A percentile compares a stretch with the other conserved stretches of the same genome.
Conservation (phyloP, 768 basidiomycete species). For the Glaciozyma martinii region DNA sequence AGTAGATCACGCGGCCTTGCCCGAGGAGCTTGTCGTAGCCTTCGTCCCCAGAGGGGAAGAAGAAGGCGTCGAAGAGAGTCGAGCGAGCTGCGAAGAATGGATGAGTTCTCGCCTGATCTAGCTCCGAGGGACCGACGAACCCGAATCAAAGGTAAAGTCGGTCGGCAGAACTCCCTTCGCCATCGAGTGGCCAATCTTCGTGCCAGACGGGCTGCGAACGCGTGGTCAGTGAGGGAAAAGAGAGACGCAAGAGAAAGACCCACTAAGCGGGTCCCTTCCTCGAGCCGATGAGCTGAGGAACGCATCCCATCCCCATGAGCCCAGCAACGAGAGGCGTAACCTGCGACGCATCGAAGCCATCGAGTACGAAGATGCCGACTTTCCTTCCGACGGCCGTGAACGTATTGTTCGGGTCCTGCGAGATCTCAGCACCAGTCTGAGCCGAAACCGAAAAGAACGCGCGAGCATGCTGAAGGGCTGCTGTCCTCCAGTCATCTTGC, state of each 20-base stretch:
- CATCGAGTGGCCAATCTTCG: constrained; percentile 24
- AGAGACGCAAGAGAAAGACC: constrained; percentile 28
- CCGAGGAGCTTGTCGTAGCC: constrained; percentile 53
- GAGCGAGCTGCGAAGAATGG: constrained; percentile 49
- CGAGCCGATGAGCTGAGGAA: constrained; percentile 59
- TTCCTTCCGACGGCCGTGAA: constrained; percentile 46
- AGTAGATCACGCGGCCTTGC: constrained; percentile 68
- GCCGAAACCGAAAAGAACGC: neutral
- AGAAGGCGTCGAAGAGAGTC: constrained; percentile 72
- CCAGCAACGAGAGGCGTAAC: constrained; percentile 54
- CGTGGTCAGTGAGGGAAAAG: constrained; percentile 23
- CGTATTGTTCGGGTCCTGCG: constrained; percentile 26
- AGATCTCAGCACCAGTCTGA: no score
- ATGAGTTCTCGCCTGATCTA: no score
- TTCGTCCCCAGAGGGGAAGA: constrained; percentile 60
- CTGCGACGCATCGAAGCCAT: constrained; percentile 60
- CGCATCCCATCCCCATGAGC: constrained; percentile 49
- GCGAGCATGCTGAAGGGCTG: constrained; percentile 26
- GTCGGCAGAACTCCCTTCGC: constrained; percentile 41
- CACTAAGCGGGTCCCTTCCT: constrained; percentile 50
- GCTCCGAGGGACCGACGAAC: neutral
- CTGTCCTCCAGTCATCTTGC: constrained; percentile 47
- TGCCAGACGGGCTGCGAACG: constrained; percentile 18
- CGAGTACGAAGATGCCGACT: constrained; percentile 63
- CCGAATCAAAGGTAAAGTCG: constrained; percentile 62